Evolutionary conservation across 1,139 yeast genomes (phyloP).

Genomic region (Kodamaea sp.): DNA sequence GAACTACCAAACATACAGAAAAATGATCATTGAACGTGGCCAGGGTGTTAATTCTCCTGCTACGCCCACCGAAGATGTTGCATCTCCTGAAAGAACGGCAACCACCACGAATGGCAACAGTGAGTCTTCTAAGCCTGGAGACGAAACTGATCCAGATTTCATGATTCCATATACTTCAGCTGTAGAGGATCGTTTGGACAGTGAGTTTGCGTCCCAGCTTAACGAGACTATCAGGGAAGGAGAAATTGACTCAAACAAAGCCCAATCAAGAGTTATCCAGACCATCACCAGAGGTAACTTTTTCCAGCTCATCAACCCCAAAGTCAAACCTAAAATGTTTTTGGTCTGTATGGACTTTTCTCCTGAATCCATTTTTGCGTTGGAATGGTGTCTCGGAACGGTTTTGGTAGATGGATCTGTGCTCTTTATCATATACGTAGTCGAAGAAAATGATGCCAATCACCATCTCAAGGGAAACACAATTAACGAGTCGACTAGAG

Average conservation of each 20-base stretch:
- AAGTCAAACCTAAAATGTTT: conserved; percentile 64
- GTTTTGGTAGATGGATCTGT: conserved; percentile 84
- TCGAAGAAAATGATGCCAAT: conserved; percentile 62
- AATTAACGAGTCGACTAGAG: conserved; percentile 45
- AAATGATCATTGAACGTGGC: conserved; percentile 42
- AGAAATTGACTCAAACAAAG: conserved; percentile 57
- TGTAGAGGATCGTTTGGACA: conserved; percentile 66
- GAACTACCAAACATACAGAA: conserved; percentile 51
- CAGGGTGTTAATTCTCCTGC: conserved; percentile 3
- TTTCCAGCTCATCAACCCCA: conserved; percentile 54
- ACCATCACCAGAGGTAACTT: conserved; percentile 73
- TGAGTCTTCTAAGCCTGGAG: conserved; percentile 3
- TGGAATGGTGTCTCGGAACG: conserved; percentile 90
- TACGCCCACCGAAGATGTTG: conserved; percentile 1
- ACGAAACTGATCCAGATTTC: conserved; percentile 32
- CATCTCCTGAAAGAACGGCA: conserved; percentile 1
- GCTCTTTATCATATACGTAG: conserved; percentile 74
- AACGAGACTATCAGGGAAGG: conserved; percentile 63
- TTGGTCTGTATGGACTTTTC: conserved; percentile 80
- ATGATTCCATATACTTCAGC: conserved; percentile 72
- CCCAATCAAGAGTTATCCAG: conserved; percentile 59
- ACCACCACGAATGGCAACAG: background rate
- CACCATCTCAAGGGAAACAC: conserved; percentile 46
- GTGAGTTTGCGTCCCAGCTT: conserved; percentile 60
- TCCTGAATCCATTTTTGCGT: conserved; percentile 81